Evolutionary conservation across 495 filamentous ascomycete species (phyloP), one percentile per base, ranked within the genome.

Genomic region (Neurospora cerealis): DNA sequence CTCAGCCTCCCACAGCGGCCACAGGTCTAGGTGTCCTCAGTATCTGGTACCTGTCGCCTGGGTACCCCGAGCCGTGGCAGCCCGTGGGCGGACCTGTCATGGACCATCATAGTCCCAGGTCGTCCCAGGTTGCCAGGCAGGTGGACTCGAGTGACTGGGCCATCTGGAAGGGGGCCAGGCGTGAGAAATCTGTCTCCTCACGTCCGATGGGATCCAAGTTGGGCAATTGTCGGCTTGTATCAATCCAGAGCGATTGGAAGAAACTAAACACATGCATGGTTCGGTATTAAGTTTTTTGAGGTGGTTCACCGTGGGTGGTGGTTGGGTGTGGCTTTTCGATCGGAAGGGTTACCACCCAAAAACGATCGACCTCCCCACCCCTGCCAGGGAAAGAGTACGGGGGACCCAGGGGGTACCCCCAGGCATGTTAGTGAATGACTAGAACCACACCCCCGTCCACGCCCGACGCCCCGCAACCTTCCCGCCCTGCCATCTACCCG

Each of bases 211-310:
- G 8, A 46, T 46, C 46, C 46, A 54, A 54, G n/a, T 28, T 54
- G 46, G 48, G 48, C 48, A 15, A 24, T 60, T 28, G 11, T 62
- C 24, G 54, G 54, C 54, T 62, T 28, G 44, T 48, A 13, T 54
- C n/a, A 54, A 54, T 73, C 41, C 69, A 70, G 69, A 28, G 42
- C 13, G 24, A 62, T 62, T 75, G 73, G 75, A 74, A 74, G 73
- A 71, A 74, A 73, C 77, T 78, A 79, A 78, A 78, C 70, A 69
- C 75, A 81, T 79, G 80, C 80, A 80, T 77, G 79, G 77, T 76
- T 80, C 78, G 80, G 79, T 79, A 76, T 78, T 80, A 78, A 75
- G 79, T 77, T 62, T 60, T 15, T 62, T 28, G 28, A 62, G 54
- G 54, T 17, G 6, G 28, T 66, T 66, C 28, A 62, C 28, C 11